Evolutionary conservation across 108 stramenopile genomes (phyloP).

Genomic region (Heterococcus sp.): DNA sequence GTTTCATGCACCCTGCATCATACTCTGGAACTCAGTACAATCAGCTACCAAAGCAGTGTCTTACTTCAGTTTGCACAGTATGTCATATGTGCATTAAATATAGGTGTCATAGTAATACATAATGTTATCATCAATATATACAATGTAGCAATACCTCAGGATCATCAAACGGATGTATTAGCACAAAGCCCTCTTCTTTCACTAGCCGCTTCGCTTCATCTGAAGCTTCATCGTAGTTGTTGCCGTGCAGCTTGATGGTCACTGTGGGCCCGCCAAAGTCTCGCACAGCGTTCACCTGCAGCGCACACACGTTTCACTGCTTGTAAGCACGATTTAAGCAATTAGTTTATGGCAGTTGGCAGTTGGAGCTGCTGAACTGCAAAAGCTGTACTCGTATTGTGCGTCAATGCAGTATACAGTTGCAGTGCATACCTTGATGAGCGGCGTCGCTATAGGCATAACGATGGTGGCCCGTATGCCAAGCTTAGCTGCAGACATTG

Average conservation of each 20-base stretch:
- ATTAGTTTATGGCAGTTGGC: neutral
- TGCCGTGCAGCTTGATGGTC: constrained; percentile 81
- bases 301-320: neutral
- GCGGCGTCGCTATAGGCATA: constrained; percentile 92
- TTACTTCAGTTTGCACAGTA: no score
- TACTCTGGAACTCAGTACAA: no score
- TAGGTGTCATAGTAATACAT: no score
- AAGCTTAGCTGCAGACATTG: constrained; percentile 75
- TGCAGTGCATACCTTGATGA: constrained; percentile 70
- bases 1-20: no score
- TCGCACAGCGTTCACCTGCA: constrained; percentile 77
- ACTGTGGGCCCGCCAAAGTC: constrained; percentile 80
- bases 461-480: constrained; percentile 84
- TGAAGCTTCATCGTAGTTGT: constrained; percentile 95
- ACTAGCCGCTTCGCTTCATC: constrained; percentile 66
- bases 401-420: no score
- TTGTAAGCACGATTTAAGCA: neutral
- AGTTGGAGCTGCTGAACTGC: no score
- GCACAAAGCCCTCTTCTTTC: constrained; percentile 75
- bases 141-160: no score
- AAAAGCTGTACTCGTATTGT: no score
- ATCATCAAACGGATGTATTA: constrained; percentile 98
- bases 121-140: no score
- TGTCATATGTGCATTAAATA: no score
- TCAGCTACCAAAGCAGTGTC: no score